Percentiles rank a stretch among this genome's conserved stretches.
phyloP scores from a whole-genome alignment of 1,284 basidiomycete species.

The Leccinum huronense region DNA sequence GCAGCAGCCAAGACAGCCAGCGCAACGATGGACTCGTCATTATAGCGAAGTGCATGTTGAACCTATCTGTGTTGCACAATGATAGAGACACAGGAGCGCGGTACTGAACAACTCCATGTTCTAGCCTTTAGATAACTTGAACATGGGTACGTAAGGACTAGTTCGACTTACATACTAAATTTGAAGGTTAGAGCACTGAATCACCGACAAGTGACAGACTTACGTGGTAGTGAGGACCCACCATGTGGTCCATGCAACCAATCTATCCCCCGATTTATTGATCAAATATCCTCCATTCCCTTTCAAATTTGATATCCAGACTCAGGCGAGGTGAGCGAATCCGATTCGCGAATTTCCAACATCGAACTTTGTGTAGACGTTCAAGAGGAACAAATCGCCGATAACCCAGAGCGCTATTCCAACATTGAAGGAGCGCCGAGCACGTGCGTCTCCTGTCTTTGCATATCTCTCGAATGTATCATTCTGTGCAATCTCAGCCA shows the following conservation, averaged over 20 bases:
- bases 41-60: slow-evolving; percentile 12
- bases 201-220: too few species aligned
- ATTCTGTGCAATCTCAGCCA: neutral
- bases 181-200: too few species aligned
- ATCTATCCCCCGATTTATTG: too few species aligned
- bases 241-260: too few species aligned
- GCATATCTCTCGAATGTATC: neutral
- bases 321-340: slow-evolving; percentile 22
- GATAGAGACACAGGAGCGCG: neutral
- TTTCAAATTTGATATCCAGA: neutral
- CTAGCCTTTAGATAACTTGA: too few species aligned
- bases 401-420: slow-evolving; percentile 20
- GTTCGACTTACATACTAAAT: too few species aligned
- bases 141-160: too few species aligned
- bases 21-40: neutral
- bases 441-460: slow-evolving; percentile 37
- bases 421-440: slow-evolving; percentile 33
- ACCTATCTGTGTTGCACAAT: neutral
- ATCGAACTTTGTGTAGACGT: slow-evolving; percentile 11
- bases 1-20: slow-evolving; percentile 12
- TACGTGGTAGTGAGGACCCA: too few species aligned
- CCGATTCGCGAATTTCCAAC: slow-evolving; percentile 16
- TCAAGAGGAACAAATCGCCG: slow-evolving; percentile 16
- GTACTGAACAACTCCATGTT: too few species aligned
- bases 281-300: neutral